Base-by-base conservation (phyloP, 257 asterid genomes). In the Nyctanthes arbortristis region DNA sequence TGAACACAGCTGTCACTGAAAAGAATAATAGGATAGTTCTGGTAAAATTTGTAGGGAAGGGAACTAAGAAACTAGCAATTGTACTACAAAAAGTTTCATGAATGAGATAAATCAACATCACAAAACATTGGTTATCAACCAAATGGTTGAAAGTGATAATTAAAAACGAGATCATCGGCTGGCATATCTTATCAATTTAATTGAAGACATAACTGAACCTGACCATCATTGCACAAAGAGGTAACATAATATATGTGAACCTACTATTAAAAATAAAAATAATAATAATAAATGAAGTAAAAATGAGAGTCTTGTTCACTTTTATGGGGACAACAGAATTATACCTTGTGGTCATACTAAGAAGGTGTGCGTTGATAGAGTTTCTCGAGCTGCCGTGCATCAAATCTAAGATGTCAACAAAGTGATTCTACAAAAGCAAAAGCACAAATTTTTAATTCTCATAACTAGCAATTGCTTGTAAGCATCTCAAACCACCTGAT, bases 341-440 rank as follows among this genome's bases (percentile, higher is more conserved):
- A 32, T 82, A 92, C 98, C 93, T 80, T 62, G 83, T 79, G 43
- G 92, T 93, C 76, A 84, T 79, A 56, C 73, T 82, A 73, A 92
- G 98, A 71, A 92, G 75, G 66, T 77, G 88, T 73, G 78, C 63
- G 66, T 77, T 82, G 80, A 89, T 68, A 32, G 77, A 70, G 81
- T 81, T 85, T 84, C 92, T 86, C 73, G 94, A 73, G 82, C 88
- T 83, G 84, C 96, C 98, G 65, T 69, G 82, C 91, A 79, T 83
- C 87, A 78, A 43, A 68, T 88, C 91, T 78, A 92, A 77, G 77
- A 92, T 89, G 73, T 87, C 94, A 71, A 81, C 49, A 56, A 92
- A 92, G 82, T 87, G 96, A 81, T 82, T 84, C 98, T 92, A 75
- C 89, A 89, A 77, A 75, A 79, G 71, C n/a, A n/a, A n/a, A n/a